phyloP scores from a whole-genome alignment of 164 flowering plant species.

The Liquidambar formosana region DNA sequence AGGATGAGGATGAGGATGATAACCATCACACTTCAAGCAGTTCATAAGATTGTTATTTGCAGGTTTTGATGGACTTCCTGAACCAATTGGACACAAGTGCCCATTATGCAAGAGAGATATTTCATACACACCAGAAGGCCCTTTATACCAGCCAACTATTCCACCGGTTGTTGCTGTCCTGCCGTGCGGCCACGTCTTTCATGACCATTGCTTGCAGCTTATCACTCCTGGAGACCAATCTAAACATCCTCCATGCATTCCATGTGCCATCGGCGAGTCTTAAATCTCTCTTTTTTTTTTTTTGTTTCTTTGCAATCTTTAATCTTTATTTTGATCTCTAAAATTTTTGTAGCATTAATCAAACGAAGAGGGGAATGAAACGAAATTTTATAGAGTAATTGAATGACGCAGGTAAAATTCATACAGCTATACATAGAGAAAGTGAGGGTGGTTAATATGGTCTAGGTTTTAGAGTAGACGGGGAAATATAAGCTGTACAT shows the following conservation, averaged over 20 bases:
- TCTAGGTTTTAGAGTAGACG: no score
- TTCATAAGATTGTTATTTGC: constrained; percentile 11
- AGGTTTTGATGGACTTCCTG: constrained; percentile 12
- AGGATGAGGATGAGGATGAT: neutral
- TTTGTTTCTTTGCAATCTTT: neutral
- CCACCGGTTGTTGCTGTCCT: constrained; percentile 39
- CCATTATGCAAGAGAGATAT: constrained; percentile 45
- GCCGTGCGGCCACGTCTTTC: constrained; percentile 49
- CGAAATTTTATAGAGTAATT: neutral
- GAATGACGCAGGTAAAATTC: neutral
- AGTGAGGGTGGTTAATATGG: neutral
- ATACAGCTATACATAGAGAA: neutral
- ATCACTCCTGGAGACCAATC: constrained; percentile 39
- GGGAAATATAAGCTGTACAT: no score
- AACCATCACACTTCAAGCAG: neutral
- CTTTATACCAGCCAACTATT: constrained; percentile 14
- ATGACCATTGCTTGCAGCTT: constrained; percentile 35
- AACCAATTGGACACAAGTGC: constrained; percentile 26
- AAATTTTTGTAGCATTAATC: neutral
- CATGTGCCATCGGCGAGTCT: constrained; percentile 32
- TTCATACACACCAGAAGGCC: constrained; percentile 27
- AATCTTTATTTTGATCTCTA: neutral
- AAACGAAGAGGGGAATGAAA: neutral
- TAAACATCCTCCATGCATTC: constrained; percentile 47
- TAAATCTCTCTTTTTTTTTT: neutral